Evolutionary conservation across 805 yeast genomes (phyloP).

Genomic region (Danielozyma ontarioensis): DNA sequence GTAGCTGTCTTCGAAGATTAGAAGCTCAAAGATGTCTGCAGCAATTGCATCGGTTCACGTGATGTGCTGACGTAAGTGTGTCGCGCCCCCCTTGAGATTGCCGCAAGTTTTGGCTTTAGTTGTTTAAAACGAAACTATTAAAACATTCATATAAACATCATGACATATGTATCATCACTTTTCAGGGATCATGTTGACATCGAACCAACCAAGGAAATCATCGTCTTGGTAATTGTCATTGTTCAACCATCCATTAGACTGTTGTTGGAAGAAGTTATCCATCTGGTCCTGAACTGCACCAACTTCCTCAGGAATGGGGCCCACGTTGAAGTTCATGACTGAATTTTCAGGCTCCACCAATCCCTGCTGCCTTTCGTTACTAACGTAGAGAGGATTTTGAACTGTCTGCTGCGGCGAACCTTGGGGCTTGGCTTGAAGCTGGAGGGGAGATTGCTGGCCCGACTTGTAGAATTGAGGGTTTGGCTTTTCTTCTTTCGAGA

Average conservation of each 20-base stretch:
- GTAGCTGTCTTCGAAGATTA: neutral
- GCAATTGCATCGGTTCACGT: no score
- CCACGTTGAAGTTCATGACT: constrained; percentile 1
- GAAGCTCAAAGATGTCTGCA: no score
- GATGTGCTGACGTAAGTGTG: no score
- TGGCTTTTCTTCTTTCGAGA: constrained; percentile 3
- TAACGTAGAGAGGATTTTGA: no score
- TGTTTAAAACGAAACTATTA: neutral
- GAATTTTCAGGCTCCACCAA: no score
- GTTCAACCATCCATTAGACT: constrained; percentile 81
- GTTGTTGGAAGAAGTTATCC: constrained; percentile 71
- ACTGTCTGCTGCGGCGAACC: no score
- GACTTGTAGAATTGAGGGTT: neutral
- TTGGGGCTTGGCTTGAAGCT: neutral
- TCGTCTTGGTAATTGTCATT: constrained; percentile 55
- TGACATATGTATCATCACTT: no score
- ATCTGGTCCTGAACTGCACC: constrained; percentile 28
- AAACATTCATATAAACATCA: no score
- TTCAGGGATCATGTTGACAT: constrained; percentile 43
- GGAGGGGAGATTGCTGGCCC: no score
- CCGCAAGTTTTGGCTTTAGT: no score
- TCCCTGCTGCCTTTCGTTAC: no score
- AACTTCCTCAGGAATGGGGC: neutral
- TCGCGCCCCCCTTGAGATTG: no score
- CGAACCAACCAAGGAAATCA: constrained; percentile 93